Conservation (phyloP, 176 grass and related monocot genomes). For the Pontederia paniculata region DNA sequence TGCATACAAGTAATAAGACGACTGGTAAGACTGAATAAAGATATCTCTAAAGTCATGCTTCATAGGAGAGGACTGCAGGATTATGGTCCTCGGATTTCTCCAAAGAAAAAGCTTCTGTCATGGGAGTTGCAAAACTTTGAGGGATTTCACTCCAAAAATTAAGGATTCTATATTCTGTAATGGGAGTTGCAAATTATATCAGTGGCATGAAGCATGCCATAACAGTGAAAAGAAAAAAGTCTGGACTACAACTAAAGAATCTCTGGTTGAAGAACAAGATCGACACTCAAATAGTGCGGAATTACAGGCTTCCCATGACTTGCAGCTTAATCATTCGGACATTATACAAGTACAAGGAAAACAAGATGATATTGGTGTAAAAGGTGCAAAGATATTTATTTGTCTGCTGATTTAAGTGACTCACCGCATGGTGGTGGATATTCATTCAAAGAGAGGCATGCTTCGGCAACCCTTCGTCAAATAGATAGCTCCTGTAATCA, state of each 20-base stretch:
- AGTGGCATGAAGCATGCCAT: conserved; percentile 20
- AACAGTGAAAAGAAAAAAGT: conserved; percentile 37
- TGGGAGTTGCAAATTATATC: conserved; percentile 21
- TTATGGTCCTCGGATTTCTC: too few relatives aligned
- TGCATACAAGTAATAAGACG: too few relatives aligned
- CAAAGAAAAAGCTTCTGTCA: too few relatives aligned
- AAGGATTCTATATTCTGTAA: background rate
- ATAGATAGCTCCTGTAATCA: conserved; percentile 52
- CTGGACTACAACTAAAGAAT: conserved; percentile 50
- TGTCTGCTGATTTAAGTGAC: conserved; percentile 61
- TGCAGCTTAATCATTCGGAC: conserved; percentile 30
- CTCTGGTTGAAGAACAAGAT: conserved; percentile 48
- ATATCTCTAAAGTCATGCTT: too few relatives aligned
- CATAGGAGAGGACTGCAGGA: too few relatives aligned
- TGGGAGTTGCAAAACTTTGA: too few relatives aligned
- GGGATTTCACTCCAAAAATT: too few relatives aligned
- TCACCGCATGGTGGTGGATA: conserved; percentile 39
- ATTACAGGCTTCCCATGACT: conserved; percentile 19
- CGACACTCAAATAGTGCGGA: conserved; percentile 37
- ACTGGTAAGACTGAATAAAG: too few relatives aligned
- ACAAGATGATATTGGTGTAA: conserved; percentile 32
- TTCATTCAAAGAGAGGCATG: conserved; percentile 33
- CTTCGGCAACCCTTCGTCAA: conserved; percentile 36
- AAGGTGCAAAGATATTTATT: conserved; percentile 42
- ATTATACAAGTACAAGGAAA: conserved; percentile 38